phyloP scores from a whole-genome alignment of 108 stramenopile genomes.

The Nitzschia sp. region DNA sequence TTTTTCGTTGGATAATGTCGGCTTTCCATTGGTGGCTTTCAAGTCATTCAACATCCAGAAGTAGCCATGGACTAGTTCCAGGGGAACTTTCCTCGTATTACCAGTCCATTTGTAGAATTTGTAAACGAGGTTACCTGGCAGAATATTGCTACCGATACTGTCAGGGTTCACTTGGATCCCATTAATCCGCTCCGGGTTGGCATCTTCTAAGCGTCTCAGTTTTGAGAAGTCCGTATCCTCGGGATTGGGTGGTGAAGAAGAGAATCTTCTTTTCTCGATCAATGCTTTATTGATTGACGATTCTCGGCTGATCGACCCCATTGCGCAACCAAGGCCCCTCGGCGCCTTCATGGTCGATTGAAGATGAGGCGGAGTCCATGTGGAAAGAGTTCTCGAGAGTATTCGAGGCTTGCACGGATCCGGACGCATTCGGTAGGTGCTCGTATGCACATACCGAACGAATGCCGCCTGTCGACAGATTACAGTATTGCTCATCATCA shows the following conservation, averaged over 20 bases:
- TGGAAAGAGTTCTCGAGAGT: no score
- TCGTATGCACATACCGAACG: no score
- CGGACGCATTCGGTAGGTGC: no score
- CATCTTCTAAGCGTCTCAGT: slow-evolving; percentile 35
- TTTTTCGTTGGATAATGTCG: slow-evolving; percentile 59
- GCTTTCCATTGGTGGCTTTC: slow-evolving; percentile 60
- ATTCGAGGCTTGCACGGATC: no score
- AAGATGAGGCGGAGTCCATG: no score
- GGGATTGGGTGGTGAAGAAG: slow-evolving; percentile 6
- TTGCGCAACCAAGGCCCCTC: no score
- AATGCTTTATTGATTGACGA: no score
- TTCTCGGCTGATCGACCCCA: no score
- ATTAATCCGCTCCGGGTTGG: slow-evolving; percentile 38
- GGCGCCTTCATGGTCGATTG: no score
- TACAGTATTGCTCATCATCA: no score
- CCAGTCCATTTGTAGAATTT: slow-evolving; percentile 60
- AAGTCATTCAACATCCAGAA: slow-evolving; percentile 89
- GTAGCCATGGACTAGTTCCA: slow-evolving; percentile 77
- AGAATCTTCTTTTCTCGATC: background rate
- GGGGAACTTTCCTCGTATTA: slow-evolving; percentile 52
- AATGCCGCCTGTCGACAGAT: no score
- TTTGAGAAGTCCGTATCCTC: slow-evolving; percentile 20
- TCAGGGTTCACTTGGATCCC: slow-evolving; percentile 67
- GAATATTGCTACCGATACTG: slow-evolving; percentile 49
- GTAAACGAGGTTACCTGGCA: slow-evolving; percentile 67